A percentile compares a stretch with the other conserved stretches of the same genome.
phyloP scores from a whole-genome alignment of 1,139 yeast genomes.

The Kodamaea arcana region DNA sequence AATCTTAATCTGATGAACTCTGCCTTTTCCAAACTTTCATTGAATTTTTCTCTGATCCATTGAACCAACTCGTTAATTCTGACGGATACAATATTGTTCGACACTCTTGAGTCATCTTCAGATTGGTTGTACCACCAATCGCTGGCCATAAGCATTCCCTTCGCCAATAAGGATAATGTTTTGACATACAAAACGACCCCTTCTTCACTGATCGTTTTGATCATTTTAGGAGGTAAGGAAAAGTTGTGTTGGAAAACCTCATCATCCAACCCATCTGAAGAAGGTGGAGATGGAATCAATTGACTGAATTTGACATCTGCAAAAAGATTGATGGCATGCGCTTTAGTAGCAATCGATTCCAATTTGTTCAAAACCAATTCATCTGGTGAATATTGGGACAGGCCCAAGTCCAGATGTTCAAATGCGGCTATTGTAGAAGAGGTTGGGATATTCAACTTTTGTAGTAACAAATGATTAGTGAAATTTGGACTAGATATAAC shows the following conservation, averaged over 20 bases:
- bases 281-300: constrained; percentile 73
- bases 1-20: constrained; percentile 62
- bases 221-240: constrained; percentile 55
- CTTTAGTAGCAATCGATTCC: constrained; percentile 80
- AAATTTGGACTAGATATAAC: constrained; percentile 32
- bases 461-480: constrained; percentile 32
- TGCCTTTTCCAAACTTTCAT: constrained; percentile 85
- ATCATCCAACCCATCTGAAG: constrained; percentile 42
- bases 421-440: constrained; percentile 13
- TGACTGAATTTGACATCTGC: constrained; percentile 91
- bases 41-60: constrained; percentile 87
- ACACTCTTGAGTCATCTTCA: constrained; percentile 3
- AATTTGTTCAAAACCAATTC: constrained; percentile 45
- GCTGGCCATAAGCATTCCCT: constrained; percentile 80
- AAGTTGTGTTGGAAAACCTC: constrained; percentile 37
- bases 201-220: constrained; percentile 69
- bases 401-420: constrained; percentile 7
- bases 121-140: constrained; percentile 73
- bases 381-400: constrained; percentile 22
- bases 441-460: constrained; percentile 32
- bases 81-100: constrained; percentile 20
- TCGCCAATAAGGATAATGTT: constrained; percentile 73
- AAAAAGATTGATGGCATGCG: constrained; percentile 81
- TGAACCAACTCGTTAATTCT: constrained; percentile 80
- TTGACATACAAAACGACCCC: constrained; percentile 83